Conservation (phyloP, 176 grass and related monocot species). For the Carex parvula region DNA sequence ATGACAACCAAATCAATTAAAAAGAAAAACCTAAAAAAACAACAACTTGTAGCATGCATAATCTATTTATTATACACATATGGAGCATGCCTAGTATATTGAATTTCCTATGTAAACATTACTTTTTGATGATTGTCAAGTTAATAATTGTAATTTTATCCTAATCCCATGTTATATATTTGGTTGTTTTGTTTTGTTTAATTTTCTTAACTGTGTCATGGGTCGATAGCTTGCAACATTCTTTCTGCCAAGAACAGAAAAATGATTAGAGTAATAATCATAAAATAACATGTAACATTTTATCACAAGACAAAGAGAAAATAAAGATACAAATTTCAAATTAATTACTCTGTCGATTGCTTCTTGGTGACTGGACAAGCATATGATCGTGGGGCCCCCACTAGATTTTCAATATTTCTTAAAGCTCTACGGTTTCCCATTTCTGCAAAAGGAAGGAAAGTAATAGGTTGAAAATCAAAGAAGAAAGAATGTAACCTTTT, state of each 20-base stretch:
- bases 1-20: not conserved
- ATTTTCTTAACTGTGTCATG: slow-evolving; percentile 52
- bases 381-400: slow-evolving; percentile 20
- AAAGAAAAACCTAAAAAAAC: not conserved
- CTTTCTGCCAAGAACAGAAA: slow-evolving; percentile 13
- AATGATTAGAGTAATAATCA: not conserved
- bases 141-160: not conserved
- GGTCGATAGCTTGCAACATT: slow-evolving; percentile 31
- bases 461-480: slow-evolving; percentile 10
- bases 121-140: not conserved
- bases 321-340: slow-evolving; percentile 15
- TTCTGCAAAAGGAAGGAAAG: slow-evolving; percentile 30
- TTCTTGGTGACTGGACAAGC: slow-evolving; percentile 46
- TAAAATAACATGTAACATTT: not conserved
- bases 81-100: not conserved
- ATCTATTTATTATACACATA: not conserved
- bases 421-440: slow-evolving; percentile 61
- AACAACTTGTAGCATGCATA: not conserved
- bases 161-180: not conserved
- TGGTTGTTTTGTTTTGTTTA: not conserved
- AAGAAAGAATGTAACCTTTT: not conserved
- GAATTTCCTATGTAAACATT: not conserved
- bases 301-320: slow-evolving; percentile 26
- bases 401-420: slow-evolving; percentile 59
- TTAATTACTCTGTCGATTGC: slow-evolving; percentile 51